phyloP scores from a whole-genome alignment of 192 early-diverging fungal species.

The Backusella luteola region DNA sequence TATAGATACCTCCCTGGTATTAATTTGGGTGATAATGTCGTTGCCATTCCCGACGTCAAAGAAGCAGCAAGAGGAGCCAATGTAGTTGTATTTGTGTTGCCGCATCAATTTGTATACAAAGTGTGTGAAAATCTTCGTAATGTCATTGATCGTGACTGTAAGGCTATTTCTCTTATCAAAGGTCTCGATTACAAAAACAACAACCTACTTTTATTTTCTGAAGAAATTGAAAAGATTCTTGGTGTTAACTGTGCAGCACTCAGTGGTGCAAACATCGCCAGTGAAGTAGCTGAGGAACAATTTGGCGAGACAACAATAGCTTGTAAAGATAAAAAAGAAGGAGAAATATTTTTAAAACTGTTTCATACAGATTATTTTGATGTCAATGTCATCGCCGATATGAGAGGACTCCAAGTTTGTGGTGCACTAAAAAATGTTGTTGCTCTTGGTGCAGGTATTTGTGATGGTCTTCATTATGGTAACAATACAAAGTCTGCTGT shows the following conservation, averaged over 20 bases:
- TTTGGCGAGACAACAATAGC: conserved; percentile 96
- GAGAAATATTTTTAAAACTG: conserved; percentile 61
- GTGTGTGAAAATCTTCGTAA: conserved; percentile 76
- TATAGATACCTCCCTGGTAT: conserved; percentile 78
- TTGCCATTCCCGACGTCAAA: conserved; percentile 77
- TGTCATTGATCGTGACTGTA: conserved; percentile 59
- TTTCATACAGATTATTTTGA: conserved; percentile 88
- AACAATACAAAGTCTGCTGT: conserved; percentile 90
- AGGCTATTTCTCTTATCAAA: conserved; percentile 92
- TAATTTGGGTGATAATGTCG: conserved; percentile 77
- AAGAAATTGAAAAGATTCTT: conserved; percentile 20
- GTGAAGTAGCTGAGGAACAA: conserved; percentile 87
- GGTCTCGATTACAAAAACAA: conserved; percentile 13
- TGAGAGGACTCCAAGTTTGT: conserved; percentile 92
- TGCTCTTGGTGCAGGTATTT: conserved; percentile 89
- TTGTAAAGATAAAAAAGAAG: conserved; percentile 66
- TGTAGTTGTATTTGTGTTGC: conserved; percentile 91
- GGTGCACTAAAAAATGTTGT: conserved; percentile 96
- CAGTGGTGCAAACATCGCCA: conserved; percentile 71
- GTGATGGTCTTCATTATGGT: conserved; percentile 78
- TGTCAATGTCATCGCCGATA: conserved; percentile 79
- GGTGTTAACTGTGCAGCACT: conserved; percentile 20
- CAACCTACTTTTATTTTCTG: conserved; percentile 10
- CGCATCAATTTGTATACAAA: conserved; percentile 86
- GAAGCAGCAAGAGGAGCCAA: conserved; percentile 78